Evolutionary conservation across 2,329 filamentous ascomycete species (phyloP).

Genomic region (Emergomyces pasteurianus): DNA sequence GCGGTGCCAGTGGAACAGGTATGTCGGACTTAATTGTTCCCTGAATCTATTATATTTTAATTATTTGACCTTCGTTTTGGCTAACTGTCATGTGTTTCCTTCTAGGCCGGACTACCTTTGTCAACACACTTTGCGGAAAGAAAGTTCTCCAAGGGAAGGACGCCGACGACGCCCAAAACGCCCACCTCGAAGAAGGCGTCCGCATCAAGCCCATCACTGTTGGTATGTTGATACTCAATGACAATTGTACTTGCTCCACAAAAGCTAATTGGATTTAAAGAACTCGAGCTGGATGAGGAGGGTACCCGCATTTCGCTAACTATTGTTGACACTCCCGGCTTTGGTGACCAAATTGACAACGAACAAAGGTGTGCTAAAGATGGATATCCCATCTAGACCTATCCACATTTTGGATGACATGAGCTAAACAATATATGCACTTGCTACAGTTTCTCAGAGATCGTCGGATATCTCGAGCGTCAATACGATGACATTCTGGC

Average conservation of each 20-base stretch:
- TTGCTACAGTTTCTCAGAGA: constrained; percentile 71
- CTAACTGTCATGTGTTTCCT: constrained; percentile 10
- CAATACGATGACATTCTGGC: constrained; percentile 99
- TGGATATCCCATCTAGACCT: neutral
- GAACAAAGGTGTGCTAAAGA: constrained; percentile 67
- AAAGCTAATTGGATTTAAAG: constrained; percentile 37
- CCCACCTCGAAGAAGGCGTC: constrained; percentile 90
- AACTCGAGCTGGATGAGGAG: constrained; percentile 94
- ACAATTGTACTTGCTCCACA: constrained; percentile 11
- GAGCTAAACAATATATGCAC: constrained; percentile 7
- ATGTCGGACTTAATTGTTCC: constrained; percentile 24
- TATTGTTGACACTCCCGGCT: constrained; percentile 96
- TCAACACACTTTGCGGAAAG: constrained; percentile 98
- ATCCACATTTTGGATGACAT: constrained; percentile 8
- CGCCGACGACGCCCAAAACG: constrained; percentile 74
- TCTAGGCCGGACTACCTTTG: constrained; percentile 89
- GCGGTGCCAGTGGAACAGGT: constrained; percentile 97
- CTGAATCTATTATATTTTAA: neutral
- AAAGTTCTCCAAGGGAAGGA: constrained; percentile 85
- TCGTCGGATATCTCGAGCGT: constrained; percentile 94
- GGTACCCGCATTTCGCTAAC: constrained; percentile 96
- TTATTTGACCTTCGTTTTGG: constrained; percentile 9
- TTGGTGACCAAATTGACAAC: constrained; percentile 98
- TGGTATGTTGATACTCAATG: constrained; percentile 52
- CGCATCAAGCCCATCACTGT: constrained; percentile 98